A percentile compares a stretch with the other conserved stretches of the same genome.
Conservation (phyloP, 2,329 filamentous ascomycete species). For the Cordyceps javanica region DNA sequence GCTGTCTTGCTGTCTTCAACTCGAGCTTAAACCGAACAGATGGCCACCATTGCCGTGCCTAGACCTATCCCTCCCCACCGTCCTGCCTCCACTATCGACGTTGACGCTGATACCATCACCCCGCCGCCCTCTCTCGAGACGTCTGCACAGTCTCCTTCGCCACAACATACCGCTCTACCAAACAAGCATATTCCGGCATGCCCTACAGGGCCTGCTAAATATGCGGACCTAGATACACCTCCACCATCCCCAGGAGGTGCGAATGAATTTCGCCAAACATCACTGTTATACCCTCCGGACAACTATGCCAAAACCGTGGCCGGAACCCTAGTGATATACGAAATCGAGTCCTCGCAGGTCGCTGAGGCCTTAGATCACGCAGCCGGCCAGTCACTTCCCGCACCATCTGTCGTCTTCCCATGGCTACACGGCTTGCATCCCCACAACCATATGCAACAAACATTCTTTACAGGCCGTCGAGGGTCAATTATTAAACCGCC, state of each 20-base stretch:
- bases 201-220: conserved; percentile 64
- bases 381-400: conserved; percentile 74
- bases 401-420: conserved; percentile 82
- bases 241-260: conserved; percentile 59
- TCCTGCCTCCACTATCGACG: conserved; percentile 34
- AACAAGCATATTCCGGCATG: conserved; percentile 91
- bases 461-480: conserved; percentile 79
- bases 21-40: conserved; percentile 19
- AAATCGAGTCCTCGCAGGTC: conserved; percentile 63
- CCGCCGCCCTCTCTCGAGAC: conserved; percentile 36
- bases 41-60: conserved; percentile 51
- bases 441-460: conserved; percentile 79
- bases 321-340: conserved; percentile 58
- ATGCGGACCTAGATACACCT: conserved; percentile 51
- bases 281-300: conserved; percentile 69
- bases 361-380: conserved; percentile 68
- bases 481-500: conserved; percentile 62
- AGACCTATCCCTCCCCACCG: conserved; percentile 41
- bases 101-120: conserved; percentile 24
- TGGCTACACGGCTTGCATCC: conserved; percentile 94
- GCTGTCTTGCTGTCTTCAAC: not conserved
- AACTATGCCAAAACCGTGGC: conserved; percentile 47
- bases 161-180: conserved; percentile 45
- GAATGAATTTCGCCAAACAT: conserved; percentile 51
- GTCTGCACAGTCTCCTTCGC: conserved; percentile 18